Evolutionary conservation across 140 eudicot genomes (phyloP).

Genomic region (Erigeron philadelphicus): DNA sequence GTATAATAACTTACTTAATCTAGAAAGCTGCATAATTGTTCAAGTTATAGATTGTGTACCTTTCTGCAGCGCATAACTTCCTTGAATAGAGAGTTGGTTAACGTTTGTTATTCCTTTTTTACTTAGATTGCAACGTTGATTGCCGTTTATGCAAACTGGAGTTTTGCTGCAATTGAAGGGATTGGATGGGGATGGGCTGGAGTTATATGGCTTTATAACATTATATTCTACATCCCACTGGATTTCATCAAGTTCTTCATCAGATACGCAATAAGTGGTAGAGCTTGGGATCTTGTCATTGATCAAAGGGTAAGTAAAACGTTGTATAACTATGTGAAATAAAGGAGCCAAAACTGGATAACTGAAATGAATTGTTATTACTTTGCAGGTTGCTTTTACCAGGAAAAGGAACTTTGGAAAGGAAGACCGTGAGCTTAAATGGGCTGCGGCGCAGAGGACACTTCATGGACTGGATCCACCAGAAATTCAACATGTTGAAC

Average conservation of each 20-base stretch:
- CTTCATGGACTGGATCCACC: slow-evolving; percentile 61
- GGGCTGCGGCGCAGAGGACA: slow-evolving; percentile 58
- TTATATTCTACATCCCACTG: slow-evolving; percentile 64
- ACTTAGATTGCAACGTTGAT: slow-evolving; percentile 75
- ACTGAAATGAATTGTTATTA: background rate
- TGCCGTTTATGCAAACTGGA: slow-evolving; percentile 83
- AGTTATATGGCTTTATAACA: slow-evolving; percentile 76
- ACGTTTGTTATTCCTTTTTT: background rate
- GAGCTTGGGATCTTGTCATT: slow-evolving; percentile 91
- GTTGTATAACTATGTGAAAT: background rate
- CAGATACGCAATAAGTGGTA: slow-evolving; percentile 69
- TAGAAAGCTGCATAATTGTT: too few species aligned
- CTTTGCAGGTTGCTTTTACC: slow-evolving; percentile 70
- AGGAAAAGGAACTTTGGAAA: slow-evolving; percentile 79
- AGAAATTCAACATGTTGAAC: slow-evolving; percentile 28
- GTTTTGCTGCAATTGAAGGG: slow-evolving; percentile 81
- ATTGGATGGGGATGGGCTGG: slow-evolving; percentile 99
- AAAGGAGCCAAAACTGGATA: background rate
- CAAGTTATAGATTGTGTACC: too few species aligned
- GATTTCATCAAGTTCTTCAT: slow-evolving; percentile 69
- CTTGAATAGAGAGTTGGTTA: too few species aligned
- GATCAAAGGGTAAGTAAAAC: slow-evolving; percentile 64
- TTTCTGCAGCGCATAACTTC: too few species aligned
- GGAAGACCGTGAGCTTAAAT: slow-evolving; percentile 74
- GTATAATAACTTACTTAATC: too few species aligned